Evolutionary conservation across 1,139 yeast genomes (phyloP).

Genomic region (Sugiyamaella pinicola): DNA sequence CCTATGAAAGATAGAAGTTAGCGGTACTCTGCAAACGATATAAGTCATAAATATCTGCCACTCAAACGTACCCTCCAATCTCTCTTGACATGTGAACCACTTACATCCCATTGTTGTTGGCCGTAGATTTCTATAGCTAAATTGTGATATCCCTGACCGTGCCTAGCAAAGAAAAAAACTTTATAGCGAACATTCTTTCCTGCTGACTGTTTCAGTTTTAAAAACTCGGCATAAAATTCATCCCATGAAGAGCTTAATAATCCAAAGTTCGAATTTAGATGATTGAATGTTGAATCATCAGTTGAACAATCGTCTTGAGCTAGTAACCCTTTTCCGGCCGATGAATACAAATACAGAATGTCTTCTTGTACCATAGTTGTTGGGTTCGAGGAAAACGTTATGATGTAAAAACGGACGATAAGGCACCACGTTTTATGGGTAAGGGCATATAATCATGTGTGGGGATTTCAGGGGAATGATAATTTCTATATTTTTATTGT

Average conservation of each 20-base stretch:
- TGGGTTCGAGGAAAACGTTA: constrained; percentile 1
- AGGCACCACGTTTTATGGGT: constrained; percentile 6
- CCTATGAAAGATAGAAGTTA: constrained; percentile 4
- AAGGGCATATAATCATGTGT: background rate
- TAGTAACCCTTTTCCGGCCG: constrained; percentile 49
- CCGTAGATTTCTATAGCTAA: constrained; percentile 62
- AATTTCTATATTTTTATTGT: no score
- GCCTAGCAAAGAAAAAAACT: constrained; percentile 65
- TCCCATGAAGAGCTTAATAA: constrained; percentile 50
- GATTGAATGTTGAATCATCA: constrained; percentile 54
- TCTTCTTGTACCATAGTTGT: constrained; percentile 12
- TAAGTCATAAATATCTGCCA: background rate
- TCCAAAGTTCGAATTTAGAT: constrained; percentile 54
- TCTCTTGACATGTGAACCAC: constrained; percentile 4
- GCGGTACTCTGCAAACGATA: no score
- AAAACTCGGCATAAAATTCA: constrained; percentile 43
- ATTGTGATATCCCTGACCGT: constrained; percentile 80
- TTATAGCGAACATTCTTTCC: constrained; percentile 51
- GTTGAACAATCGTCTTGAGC: constrained; percentile 51
- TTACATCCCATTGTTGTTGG: constrained; percentile 54
- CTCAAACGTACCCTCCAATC: constrained; percentile 12
- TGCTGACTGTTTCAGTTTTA: constrained; percentile 45
- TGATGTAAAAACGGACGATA: background rate
- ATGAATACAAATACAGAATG: constrained; percentile 17
- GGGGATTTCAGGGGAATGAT: no score